phyloP scores from a whole-genome alignment of 2,329 filamentous ascomycete genomes.

The Arthrobotrys megalospora region DNA sequence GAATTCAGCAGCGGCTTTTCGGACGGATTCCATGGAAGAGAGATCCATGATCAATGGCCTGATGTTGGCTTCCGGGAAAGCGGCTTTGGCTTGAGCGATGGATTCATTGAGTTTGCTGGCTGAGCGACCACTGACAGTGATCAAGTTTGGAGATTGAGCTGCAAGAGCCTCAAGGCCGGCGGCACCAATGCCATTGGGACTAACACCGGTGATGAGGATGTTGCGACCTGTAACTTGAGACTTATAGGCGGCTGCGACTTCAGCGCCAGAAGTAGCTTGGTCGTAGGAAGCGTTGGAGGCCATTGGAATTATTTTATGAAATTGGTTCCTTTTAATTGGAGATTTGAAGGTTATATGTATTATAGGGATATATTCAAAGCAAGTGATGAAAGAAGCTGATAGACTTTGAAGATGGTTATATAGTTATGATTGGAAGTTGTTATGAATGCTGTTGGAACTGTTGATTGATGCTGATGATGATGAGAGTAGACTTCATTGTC shows the following conservation, averaged over 20 bases:
- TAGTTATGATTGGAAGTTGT: neutral
- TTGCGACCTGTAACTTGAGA: conserved; percentile 55
- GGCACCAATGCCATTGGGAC: conserved; percentile 68
- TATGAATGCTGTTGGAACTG: neutral
- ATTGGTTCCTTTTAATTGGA: neutral
- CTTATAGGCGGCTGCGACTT: conserved; percentile 32
- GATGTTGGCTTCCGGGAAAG: conserved; percentile 66
- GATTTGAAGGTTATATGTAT: neutral
- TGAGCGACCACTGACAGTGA: conserved; percentile 71
- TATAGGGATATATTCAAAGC: neutral
- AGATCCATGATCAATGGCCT: conserved; percentile 68
- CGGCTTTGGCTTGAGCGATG: conserved; percentile 66
- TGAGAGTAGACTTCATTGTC: neutral
- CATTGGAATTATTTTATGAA: conserved; percentile 16
- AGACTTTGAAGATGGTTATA: neutral
- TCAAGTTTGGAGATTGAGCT: conserved; percentile 67
- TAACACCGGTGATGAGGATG: conserved; percentile 69
- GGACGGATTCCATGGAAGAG: conserved; percentile 67
- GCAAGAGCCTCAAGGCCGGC: conserved; percentile 67
- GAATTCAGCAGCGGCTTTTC: conserved; percentile 67
- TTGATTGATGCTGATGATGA: conserved; percentile 21
- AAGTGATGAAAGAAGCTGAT: neutral
- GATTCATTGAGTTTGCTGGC: conserved; percentile 68
- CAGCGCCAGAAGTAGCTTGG: conserved; percentile 33
- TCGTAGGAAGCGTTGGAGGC: conserved; percentile 47